Percentiles rank a stretch among this genome's conserved stretches.
phyloP scores from a whole-genome alignment of 495 filamentous ascomycete genomes.

The Thermothielavioides terrestris region DNA sequence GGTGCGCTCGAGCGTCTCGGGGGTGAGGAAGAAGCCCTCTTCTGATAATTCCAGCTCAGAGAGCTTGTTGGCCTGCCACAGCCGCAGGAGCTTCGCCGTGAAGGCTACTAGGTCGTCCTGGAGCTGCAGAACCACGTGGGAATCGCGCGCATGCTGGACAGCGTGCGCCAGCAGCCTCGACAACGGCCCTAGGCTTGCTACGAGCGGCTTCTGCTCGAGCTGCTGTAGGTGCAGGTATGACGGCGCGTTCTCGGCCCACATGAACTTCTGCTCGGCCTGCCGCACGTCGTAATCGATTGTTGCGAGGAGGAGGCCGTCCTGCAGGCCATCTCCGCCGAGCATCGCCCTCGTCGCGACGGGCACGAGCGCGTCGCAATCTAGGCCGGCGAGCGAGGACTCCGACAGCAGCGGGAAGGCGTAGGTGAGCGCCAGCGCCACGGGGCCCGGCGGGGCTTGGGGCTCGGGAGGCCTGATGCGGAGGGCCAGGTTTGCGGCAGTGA shows the following conservation, averaged over 20 bases:
- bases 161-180: conserved; percentile 68
- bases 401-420: conserved; percentile 70
- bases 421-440: conserved; percentile 65
- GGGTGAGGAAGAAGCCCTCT: conserved; percentile 57
- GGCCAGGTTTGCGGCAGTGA: conserved; percentile 70
- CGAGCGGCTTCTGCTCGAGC: conserved; percentile 58
- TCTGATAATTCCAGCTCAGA: conserved; percentile 74
- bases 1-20: conserved; percentile 60
- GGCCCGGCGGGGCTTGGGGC: conserved; percentile 48
- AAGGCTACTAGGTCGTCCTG: conserved; percentile 69
- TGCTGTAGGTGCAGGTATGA: conserved; percentile 50
- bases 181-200: conserved; percentile 68
- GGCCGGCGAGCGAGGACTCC: conserved; percentile 40
- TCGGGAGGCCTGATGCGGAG: conserved; percentile 32
- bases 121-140: conserved; percentile 51
- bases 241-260: conserved; percentile 56
- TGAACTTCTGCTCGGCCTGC: conserved; percentile 55
- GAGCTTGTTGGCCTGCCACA: conserved; percentile 79
- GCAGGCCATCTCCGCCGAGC: conserved; percentile 62
- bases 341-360: conserved; percentile 60
- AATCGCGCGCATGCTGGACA: conserved; percentile 55
- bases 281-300: conserved; percentile 68
- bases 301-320: conserved; percentile 73
- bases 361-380: conserved; percentile 71
- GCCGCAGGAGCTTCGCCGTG: conserved; percentile 57